phyloP scores from a whole-genome alignment of 2,329 filamentous ascomycete species.

The Coniochaeta sp. region DNA sequence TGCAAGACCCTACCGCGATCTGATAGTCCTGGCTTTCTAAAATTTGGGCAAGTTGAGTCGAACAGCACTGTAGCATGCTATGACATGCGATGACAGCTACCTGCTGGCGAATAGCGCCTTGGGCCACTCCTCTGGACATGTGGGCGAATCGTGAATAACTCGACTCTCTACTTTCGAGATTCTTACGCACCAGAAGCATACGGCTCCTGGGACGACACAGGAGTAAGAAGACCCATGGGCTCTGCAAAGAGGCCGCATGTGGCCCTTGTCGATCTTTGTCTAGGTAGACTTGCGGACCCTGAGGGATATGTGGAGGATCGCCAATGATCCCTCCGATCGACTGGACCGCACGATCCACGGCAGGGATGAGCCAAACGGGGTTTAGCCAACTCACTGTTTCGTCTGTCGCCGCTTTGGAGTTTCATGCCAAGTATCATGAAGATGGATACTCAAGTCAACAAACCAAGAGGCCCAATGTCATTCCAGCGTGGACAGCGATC shows the following conservation, averaged over 20 bases:
- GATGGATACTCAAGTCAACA: neutral
- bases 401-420: conserved; percentile 1
- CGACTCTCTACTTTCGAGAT: too few species aligned
- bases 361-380: neutral
- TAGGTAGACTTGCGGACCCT: neutral
- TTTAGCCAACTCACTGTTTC: neutral
- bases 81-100: too few species aligned
- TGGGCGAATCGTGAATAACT: too few species aligned
- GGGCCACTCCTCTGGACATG: too few species aligned
- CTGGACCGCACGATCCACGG: neutral
- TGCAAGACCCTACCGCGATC: too few species aligned
- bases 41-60: too few species aligned
- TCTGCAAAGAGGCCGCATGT: neutral
- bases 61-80: too few species aligned
- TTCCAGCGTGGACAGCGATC: neutral
- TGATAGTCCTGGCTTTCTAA: too few species aligned
- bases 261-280: neutral
- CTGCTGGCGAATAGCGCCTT: too few species aligned
- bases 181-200: too few species aligned
- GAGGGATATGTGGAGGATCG: neutral
- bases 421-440: conserved; percentile 3
- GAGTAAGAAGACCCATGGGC: too few species aligned
- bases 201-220: neutral
- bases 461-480: neutral
- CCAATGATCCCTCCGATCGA: neutral